Base-by-base conservation (phyloP, 2,329 filamentous ascomycete genomes). In the Cyanodermella asteris region DNA sequence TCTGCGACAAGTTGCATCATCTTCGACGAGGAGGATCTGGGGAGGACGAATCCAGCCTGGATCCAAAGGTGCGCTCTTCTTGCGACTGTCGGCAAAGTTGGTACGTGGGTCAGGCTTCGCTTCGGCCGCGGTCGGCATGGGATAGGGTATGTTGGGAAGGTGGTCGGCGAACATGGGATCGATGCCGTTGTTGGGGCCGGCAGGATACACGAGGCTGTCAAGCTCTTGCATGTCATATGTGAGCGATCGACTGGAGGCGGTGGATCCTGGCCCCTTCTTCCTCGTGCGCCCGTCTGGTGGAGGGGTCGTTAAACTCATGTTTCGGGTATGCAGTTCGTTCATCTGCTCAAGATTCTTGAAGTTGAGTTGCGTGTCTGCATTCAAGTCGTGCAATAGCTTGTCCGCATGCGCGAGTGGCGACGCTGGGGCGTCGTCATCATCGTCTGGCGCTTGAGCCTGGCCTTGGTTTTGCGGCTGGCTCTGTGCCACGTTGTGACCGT, bases 141-240 rank as follows among this genome's bases (percentile, higher is more conserved):
- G 60, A 43, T 91, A 94, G 1, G 82, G 80, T 28, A 93, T 90
- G 44, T 91, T 91, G 51, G 84, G 70, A 42, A 93, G 80, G 42
- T 93, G 81, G 38, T 93, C 82, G 37, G 77, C 74, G 43, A 84
- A 82, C 61, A 91, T 87, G 2, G 84, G 82, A 42, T 93, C 82
- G 36, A 93, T 93, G 26, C 82, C 82, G 35, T 90, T 77, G 1
- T 73, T 87, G 35, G 81, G 70, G 11, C 82, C 82, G 10, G 91
- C 80, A 0, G 84, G 82, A 43, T 93, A 94, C 7, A 93, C 81
- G 27, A 90, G 64, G 34, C 61, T 63, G 32, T 75, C 70, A 22
- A 73, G 46, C 28, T 74, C 69, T 4, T 55, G 49, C 30, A 59
- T 55, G 13, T 47, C 38, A 35, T 50, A 60, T 5, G 56, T 56